A percentile compares a stretch with the other conserved stretches of the same genome.
These are phyloP conservation scores for Lithohypha guttulata DNA, from an alignment of 2,329 filamentous ascomycete species.

Conservation along the genomic window DNA sequence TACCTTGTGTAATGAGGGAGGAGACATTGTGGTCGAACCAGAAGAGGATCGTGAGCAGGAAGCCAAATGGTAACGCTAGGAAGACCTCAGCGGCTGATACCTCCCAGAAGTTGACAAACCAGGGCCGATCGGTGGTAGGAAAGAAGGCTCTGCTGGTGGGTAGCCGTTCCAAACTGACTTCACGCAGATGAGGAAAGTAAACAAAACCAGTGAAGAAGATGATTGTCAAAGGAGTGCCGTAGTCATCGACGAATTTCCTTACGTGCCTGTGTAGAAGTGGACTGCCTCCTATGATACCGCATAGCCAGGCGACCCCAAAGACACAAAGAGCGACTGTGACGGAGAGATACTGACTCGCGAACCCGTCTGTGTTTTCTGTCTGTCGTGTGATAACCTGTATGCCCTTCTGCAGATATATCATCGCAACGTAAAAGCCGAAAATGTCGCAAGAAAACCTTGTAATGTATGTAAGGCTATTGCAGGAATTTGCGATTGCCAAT, in stretches of 20 bases:
- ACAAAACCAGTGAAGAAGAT: slow-evolving; percentile 87
- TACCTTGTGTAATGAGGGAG: slow-evolving; percentile 71
- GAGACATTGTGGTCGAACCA: slow-evolving; percentile 88
- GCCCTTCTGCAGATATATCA: slow-evolving; percentile 84
- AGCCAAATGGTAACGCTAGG: slow-evolving; percentile 73
- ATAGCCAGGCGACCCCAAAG: slow-evolving; percentile 64
- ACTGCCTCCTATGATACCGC: slow-evolving; percentile 59
- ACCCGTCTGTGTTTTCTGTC: slow-evolving; percentile 47
- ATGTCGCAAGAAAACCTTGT: slow-evolving; percentile 89
- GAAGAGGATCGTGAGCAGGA: slow-evolving; percentile 73
- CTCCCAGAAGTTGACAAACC: slow-evolving; percentile 77
- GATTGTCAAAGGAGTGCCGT: slow-evolving; percentile 71
- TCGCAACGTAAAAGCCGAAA: slow-evolving; percentile 87
- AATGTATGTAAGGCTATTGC: slow-evolving; percentile 79
- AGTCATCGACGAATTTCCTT: slow-evolving; percentile 77
- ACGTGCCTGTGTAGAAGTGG: slow-evolving; percentile 64
- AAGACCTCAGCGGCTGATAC: slow-evolving; percentile 64
- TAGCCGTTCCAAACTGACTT: slow-evolving; percentile 57
- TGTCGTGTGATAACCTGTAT: slow-evolving; percentile 74
- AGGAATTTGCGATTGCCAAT: slow-evolving; percentile 72
- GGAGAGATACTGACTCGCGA: slow-evolving; percentile 62
- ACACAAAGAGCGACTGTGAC: slow-evolving; percentile 53
- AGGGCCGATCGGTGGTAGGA: slow-evolving; percentile 61
- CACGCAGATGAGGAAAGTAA: slow-evolving; percentile 71
- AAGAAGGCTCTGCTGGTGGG: slow-evolving; percentile 69